Percentiles rank a stretch among this genome's conserved stretches.
Conservation (phyloP, 73 alveolate genomes). For the Paramecium octaurelia region DNA sequence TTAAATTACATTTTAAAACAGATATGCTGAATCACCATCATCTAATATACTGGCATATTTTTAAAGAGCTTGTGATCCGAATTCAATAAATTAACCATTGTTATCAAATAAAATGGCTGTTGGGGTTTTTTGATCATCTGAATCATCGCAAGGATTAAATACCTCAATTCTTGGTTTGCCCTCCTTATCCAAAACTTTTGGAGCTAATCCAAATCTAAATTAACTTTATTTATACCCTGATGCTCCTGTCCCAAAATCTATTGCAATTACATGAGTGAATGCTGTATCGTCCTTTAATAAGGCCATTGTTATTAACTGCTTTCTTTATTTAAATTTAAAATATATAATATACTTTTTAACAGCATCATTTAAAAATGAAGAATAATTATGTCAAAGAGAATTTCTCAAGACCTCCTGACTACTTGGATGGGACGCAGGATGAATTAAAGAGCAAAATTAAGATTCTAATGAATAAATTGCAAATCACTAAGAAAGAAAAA, state of each 20-base stretch:
- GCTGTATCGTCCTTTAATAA: constrained; percentile 92
- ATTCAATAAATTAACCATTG: constrained; percentile 88
- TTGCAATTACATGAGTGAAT: constrained; percentile 96
- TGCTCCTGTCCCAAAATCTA: constrained; percentile 99
- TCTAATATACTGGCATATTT: constrained; percentile 95
- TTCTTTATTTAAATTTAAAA: constrained; percentile 29
- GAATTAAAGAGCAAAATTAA: constrained; percentile 67
- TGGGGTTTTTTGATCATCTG: constrained; percentile 97
- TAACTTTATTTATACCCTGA: constrained; percentile 81
- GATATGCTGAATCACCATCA: constrained; percentile 96
- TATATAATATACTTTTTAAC: not conserved
- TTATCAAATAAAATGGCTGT: constrained; percentile 96
- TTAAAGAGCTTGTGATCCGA: constrained; percentile 92
- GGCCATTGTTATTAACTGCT: constrained; percentile 76
- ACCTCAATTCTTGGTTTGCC: constrained; percentile 97
- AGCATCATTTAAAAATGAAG: constrained; percentile 20
- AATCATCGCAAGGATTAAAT: constrained; percentile 96
- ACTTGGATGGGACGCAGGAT: constrained; percentile 33
- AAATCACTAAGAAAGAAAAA: constrained; percentile 81
- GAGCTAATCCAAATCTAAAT: constrained; percentile 84
- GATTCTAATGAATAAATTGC: constrained; percentile 84
- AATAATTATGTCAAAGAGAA: constrained; percentile 14
- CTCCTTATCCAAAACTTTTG: constrained; percentile 85
- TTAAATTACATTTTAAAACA: constrained; percentile 81
- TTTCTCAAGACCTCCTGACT: constrained; percentile 23